phyloP scores from a whole-genome alignment of 495 filamentous ascomycete species.

The Lasiosphaeria hispida region DNA sequence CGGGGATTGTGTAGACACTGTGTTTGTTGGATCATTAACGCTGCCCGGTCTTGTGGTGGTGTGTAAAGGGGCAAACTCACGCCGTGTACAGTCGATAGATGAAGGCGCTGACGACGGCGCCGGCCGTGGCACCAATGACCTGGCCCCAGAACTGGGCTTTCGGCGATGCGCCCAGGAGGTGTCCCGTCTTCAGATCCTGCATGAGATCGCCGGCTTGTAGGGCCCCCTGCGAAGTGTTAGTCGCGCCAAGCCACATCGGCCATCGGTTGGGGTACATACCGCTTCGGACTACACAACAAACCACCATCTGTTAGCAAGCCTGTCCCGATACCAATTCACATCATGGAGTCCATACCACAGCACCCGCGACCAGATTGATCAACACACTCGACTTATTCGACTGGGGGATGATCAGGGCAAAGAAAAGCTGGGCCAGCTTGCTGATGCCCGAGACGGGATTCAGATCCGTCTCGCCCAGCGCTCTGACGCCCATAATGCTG shows the following conservation, averaged over 20 bases:
- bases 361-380: conserved; percentile 94
- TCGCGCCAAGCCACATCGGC: not conserved
- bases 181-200: conserved; percentile 97
- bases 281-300: conserved; percentile 10
- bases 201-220: conserved; percentile 96
- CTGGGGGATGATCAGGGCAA: conserved; percentile 76
- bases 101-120: conserved; percentile 79
- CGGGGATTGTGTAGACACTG: conserved; percentile 79
- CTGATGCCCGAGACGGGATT: conserved; percentile 96
- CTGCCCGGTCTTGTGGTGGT: too few species aligned
- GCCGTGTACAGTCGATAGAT: conserved; percentile 90
- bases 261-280: conserved; percentile 21
- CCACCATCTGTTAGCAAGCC: not conserved
- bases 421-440: conserved; percentile 94
- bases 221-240: conserved; percentile 63
- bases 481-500: conserved; percentile 92
- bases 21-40: not conserved
- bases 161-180: conserved; percentile 86
- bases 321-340: not conserved
- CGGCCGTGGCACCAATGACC: conserved; percentile 84
- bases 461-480: conserved; percentile 91
- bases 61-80: conserved; percentile 17
- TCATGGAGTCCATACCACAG: conserved; percentile 49
- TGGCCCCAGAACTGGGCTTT: conserved; percentile 97
- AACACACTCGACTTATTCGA: conserved; percentile 75